phyloP scores from a whole-genome alignment of 2,329 filamentous ascomycete genomes.

The Fusarium sp. region DNA sequence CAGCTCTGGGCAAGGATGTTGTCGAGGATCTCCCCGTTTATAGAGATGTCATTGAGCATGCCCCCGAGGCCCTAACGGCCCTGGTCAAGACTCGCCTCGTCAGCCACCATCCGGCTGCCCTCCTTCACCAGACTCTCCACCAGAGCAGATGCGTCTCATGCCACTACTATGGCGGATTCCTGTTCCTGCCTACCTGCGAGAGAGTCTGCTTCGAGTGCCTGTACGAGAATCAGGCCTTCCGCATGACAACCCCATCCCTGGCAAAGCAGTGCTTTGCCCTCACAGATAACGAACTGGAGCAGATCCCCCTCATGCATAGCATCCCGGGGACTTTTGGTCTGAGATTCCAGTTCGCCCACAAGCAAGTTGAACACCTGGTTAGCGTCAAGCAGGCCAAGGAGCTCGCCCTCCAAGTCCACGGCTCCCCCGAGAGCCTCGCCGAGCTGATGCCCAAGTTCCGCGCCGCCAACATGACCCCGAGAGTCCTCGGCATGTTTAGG shows the following conservation, averaged over 20 bases:
- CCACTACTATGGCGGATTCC: conserved; percentile 42
- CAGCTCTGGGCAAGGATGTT: conserved; percentile 36
- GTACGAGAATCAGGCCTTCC: conserved; percentile 37
- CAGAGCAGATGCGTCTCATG: conserved; percentile 43
- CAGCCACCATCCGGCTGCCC: conserved; percentile 30
- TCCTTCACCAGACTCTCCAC: conserved; percentile 36
- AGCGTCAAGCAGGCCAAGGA: conserved; percentile 44
- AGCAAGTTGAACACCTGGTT: conserved; percentile 36
- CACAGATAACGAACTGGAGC: conserved; percentile 31
- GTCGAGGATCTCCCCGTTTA: conserved; percentile 48
- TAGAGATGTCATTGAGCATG: conserved; percentile 56
- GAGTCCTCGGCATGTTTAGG: conserved; percentile 29
- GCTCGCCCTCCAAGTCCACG: conserved; percentile 41
- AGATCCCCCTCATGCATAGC: conserved; percentile 33
- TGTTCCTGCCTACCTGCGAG: conserved; percentile 47
- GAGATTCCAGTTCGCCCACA: conserved; percentile 24
- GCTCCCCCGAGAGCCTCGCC: conserved; percentile 27
- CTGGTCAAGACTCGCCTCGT: conserved; percentile 40
- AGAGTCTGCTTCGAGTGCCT: conserved; percentile 47
- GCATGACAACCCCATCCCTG: conserved; percentile 35
- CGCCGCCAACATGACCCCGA: conserved; percentile 21
- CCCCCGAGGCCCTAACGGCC: conserved; percentile 40
- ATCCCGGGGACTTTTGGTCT: conserved; percentile 40
- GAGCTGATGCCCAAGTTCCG: conserved; percentile 19
- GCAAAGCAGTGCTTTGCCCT: conserved; percentile 41